Base-by-base conservation (phyloP, 176 grass and related monocot genomes). In the Triticum monococcum region DNA sequence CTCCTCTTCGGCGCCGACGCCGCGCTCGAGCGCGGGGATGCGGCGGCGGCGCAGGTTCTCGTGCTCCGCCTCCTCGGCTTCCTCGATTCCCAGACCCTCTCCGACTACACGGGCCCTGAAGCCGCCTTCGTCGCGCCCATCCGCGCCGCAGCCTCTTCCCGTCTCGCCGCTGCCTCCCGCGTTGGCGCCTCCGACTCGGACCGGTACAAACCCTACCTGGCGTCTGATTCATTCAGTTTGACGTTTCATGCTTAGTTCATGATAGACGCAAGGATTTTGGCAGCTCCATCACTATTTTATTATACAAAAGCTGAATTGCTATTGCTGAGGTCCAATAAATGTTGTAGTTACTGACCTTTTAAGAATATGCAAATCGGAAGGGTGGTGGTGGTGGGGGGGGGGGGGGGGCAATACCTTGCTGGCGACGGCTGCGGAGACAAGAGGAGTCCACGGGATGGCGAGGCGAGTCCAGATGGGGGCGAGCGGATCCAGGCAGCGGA, bases 11-110 rank as follows among this genome's bases (percentile, higher is more conserved):
- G 93, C 31, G 88, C 90, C 38, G 93, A 95, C 17, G 84, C 84
- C 38, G 91, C 93, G 57, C 90, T 98, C 43, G 88, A 95, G 24
- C 69, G 83, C 18, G 90, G 88, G 64, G 93, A 98, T 38, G 61
- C 88, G 59, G 68, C 83, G 57, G 87, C 69, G 62, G 89, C 96
- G 16, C 91, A 86, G 70, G 78, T 48, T 14, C 93, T 98, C 41
- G 88, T 86, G 77, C 90, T 98, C 74, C 96, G 96, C 84, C 93
- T 98, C 68, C 86, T 98, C 57, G 96, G 96, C 79, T 95, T 98
- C 86, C 89, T 98, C 81, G 91, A 98, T 33, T 93, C 86, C 4
- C 86, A 89, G 71, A 68, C 45, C 9, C 30, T 46, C 52, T 59
- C 62, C 66, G 31, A 57, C 11, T 68, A 38, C 14, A 35, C 28